Base-by-base conservation (phyloP, 306 rosid genomes). In the Prunus mume region DNA sequence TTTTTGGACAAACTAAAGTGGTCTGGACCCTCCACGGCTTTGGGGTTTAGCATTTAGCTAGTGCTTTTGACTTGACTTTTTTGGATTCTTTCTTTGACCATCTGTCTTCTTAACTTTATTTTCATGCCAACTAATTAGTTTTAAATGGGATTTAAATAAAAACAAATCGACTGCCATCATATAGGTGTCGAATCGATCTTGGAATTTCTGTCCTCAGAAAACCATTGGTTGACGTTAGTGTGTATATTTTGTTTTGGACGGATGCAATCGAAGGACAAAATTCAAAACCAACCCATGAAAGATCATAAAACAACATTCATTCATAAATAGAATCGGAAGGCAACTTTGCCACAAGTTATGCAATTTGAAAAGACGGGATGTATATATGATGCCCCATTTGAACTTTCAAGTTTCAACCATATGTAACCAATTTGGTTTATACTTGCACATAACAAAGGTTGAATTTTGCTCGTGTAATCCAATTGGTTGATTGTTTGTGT, bases 31-130 rank as follows among this genome's bases (percentile, higher is more conserved):
- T 19, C 76, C 56, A 73, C 32, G 12, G 45, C 19, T n/a, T 38
- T 38, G 43, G 15, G 15, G 1, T 56, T 41, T 58, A 65, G 58
- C 69, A 58, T 61, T 54, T 47, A 22, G 52, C 24, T 72, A 66
- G 69, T 76, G 64, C 65, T 30, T 57, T 67, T 80, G 79, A 80
- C 84, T 76, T 80, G 55, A 79, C 64, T 30, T 74, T 7, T 68
- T 68, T 24, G 9, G 24, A 11, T 56, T 50, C 46, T 28, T 76
- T 62, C 32, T 32, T 78, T 72, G 66, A 66, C 76, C 43, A 28
- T 11, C 1, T 25, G 8, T 64, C 60, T 24, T 58, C 32, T 24
- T 58, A 24, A 58, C 9, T 25, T 60, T 60, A 24, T 1, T 60
- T 12, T 60, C 18, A 22, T 12, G 65, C 18, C 19, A 20, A 8